Evolutionary conservation across 2,329 filamentous ascomycete genomes (phyloP), one percentile per base, ranked within the genome.

Genomic region (Drechslerella dactyloides): DNA sequence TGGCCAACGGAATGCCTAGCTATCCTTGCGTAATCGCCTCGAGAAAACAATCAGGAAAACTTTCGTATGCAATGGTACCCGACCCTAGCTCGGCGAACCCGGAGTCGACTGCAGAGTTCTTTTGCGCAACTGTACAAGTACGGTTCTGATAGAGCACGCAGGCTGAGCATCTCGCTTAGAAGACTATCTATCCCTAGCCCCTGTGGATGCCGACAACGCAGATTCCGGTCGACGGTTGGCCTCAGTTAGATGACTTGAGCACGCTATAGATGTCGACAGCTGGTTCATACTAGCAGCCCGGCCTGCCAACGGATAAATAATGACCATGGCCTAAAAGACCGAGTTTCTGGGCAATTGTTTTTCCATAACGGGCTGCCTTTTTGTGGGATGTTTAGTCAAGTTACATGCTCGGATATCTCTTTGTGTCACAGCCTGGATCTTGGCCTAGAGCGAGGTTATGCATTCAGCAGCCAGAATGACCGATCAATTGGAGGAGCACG

Each of bases 231-330:
- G 13, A 42, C 37, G n/a, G 37, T 2, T 42, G 4, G 13, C 37
- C 15, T 42, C 37, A 17, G 37, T 13, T 42, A 42, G n/a, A 17
- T 15, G 37, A 13, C 11, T 13, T 2, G 13, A 4, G 15, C 37
- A 15, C 37, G 13, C 13, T 17, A 42, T 42, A 42, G 2, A 13
- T 4, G 37, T 15, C 5, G 56, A 56, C 55, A 60, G 60, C 59
- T 30, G 17, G 44, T 33, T 3, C 8, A 33, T 33, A 33, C 27
- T 33, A 33, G 27, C n/a, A n/a, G n/a, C n/a, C n/a, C n/a, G n/a
- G n/a, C 27, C 27, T 33, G 27, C 27, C 27, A 33, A 33, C 27
- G 63, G 63, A 15, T 68, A 68, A 68, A 65, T 56, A 21, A 33
- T 8, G 27, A 8, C 27, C 27, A 8, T 33, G 27, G 27, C 27